Conservation (phyloP, 1,284 basidiomycete species). For the Ceratobasidium sp. region DNA sequence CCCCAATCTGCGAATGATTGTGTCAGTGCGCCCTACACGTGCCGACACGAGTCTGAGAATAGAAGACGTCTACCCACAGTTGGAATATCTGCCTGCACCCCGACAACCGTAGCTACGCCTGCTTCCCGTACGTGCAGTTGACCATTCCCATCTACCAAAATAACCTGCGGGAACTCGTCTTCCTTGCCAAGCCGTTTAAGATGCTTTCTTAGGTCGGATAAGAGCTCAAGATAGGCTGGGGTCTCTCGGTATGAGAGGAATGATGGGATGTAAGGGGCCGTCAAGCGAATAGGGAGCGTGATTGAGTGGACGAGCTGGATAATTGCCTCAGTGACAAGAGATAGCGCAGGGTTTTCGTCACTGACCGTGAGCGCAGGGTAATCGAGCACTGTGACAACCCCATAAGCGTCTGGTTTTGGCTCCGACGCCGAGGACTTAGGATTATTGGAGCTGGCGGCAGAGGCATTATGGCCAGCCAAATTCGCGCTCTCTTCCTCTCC, state of each 20-base stretch:
- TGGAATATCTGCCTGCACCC: slow-evolving; percentile 52
- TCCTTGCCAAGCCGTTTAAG: slow-evolving; percentile 43
- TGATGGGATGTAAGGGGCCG: slow-evolving; percentile 55
- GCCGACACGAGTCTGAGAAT: neutral
- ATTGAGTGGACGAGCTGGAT: slow-evolving; percentile 51
- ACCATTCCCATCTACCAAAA: slow-evolving; percentile 56
- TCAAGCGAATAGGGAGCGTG: slow-evolving; percentile 50
- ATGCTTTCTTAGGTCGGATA: slow-evolving; percentile 47
- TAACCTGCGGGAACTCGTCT: slow-evolving; percentile 52
- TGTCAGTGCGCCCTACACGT: neutral
- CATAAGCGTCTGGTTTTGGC: slow-evolving; percentile 51
- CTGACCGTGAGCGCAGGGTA: slow-evolving; percentile 53
- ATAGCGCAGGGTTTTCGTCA: slow-evolving; percentile 4
- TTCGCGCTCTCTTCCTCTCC: slow-evolving; percentile 39
- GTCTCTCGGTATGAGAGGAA: slow-evolving; percentile 56
- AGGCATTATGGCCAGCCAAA: slow-evolving; percentile 41
- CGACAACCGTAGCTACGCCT: slow-evolving; percentile 54
- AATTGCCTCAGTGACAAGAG: slow-evolving; percentile 9
- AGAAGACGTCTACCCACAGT: slow-evolving; percentile 51
- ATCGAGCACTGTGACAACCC: slow-evolving; percentile 52
- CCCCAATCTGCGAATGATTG: slow-evolving; percentile 35
- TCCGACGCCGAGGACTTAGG: slow-evolving; percentile 6
- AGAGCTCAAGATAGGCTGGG: slow-evolving; percentile 50
- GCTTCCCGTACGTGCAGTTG: slow-evolving; percentile 54
- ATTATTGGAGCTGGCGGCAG: slow-evolving; percentile 2